These are phyloP conservation scores for Anethum foeniculum DNA, from an alignment of 140 eudicot genomes.

Conservation along the genomic window DNA sequence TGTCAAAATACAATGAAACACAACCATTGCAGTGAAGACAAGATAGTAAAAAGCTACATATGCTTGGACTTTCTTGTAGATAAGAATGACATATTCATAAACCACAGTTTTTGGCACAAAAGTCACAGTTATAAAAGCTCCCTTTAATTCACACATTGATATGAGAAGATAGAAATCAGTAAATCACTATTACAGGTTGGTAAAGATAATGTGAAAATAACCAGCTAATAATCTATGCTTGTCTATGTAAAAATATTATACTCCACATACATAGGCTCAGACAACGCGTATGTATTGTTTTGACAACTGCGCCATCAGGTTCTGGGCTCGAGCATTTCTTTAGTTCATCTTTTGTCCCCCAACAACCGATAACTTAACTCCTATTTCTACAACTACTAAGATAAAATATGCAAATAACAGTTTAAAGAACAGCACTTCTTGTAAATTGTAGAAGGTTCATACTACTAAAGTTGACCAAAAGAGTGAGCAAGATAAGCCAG, in stretches of 20 bases:
- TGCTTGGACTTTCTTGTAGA: neutral
- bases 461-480: conserved; percentile 6
- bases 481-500: conserved; percentile 45
- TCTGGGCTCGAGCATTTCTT: conserved; percentile 8
- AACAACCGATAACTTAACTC: neutral
- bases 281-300: neutral
- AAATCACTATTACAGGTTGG: neutral
- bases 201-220: neutral
- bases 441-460: neutral
- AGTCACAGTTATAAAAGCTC: neutral
- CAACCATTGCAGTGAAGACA: neutral
- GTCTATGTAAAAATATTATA: neutral
- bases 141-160: neutral
- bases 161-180: neutral
- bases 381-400: neutral
- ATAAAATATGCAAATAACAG: neutral
- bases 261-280: neutral
- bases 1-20: neutral
- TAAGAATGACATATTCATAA: neutral
- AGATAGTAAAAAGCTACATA: neutral
- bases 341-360: neutral
- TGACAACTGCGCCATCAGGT: conserved; percentile 8
- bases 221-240: neutral
- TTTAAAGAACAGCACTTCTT: neutral
- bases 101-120: neutral